These are phyloP conservation scores for Penicillium sp. DNA, from an alignment of 2,329 filamentous ascomycete genomes.

Conservation along the genomic window DNA sequence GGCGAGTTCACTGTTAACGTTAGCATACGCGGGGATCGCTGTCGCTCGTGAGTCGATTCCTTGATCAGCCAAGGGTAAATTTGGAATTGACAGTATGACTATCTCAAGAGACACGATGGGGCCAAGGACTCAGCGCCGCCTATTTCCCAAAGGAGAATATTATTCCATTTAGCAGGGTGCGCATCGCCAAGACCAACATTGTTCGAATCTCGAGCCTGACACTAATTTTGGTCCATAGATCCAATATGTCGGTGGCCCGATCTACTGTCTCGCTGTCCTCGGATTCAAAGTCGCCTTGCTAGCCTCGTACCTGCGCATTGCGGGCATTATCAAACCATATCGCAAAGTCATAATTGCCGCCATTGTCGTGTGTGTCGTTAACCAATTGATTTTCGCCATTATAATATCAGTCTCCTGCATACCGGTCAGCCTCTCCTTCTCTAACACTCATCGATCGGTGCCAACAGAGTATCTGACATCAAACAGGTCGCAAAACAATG, in stretches of 20 bases:
- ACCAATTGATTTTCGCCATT: slow-evolving; percentile 39
- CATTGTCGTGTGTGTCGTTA: slow-evolving; percentile 37
- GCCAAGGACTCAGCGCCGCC: slow-evolving; percentile 18
- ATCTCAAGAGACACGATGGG: slow-evolving; percentile 31
- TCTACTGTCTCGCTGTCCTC: slow-evolving; percentile 35
- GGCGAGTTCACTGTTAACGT: slow-evolving; percentile 20
- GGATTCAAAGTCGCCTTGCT: slow-evolving; percentile 51
- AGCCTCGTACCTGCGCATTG: slow-evolving; percentile 48
- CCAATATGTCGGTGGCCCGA: slow-evolving; percentile 30
- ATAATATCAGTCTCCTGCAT: slow-evolving; percentile 27
- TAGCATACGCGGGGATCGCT: slow-evolving; percentile 18
- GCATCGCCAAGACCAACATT: background rate
- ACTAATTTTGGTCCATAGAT: slow-evolving; percentile 14
- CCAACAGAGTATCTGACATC: slow-evolving; percentile 4
- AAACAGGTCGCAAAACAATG: slow-evolving; percentile 43
- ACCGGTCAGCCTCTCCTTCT: slow-evolving; percentile 19
- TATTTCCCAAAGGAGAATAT: slow-evolving; percentile 26
- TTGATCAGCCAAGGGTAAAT: background rate
- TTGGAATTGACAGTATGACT: background rate
- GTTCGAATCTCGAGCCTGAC: background rate
- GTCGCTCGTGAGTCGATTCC: slow-evolving; percentile 22
- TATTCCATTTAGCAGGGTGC: slow-evolving; percentile 28
- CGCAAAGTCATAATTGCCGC: slow-evolving; percentile 35
- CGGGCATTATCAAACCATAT: slow-evolving; percentile 39
- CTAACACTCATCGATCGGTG: background rate